A percentile compares a stretch with the other conserved stretches of the same genome.
Conservation (phyloP, 176 grass and related monocot genomes). For the Melocanna baccifera region DNA sequence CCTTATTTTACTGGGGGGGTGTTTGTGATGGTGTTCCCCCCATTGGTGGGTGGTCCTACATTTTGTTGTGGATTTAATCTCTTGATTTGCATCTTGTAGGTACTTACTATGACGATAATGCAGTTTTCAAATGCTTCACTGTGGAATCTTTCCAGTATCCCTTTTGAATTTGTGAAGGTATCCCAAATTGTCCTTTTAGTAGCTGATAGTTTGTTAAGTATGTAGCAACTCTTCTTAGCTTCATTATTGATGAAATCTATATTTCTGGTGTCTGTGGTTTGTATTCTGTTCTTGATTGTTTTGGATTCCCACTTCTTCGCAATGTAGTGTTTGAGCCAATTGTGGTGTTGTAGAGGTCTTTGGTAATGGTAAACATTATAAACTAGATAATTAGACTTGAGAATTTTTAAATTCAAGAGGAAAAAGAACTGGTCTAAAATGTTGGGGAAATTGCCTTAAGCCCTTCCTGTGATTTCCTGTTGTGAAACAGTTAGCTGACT, state of each 20-base stretch:
- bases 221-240: neutral
- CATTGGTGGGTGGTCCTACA: neutral
- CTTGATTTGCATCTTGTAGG: neutral
- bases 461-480: neutral
- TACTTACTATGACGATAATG: neutral
- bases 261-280: neutral
- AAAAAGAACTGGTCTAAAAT: neutral
- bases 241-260: neutral
- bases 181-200: neutral
- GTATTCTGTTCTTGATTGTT: neutral
- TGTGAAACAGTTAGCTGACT: neutral
- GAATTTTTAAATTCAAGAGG: neutral
- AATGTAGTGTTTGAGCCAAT: neutral
- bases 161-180: constrained; percentile 17
- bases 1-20: neutral
- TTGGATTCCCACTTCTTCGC: neutral
- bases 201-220: neutral
- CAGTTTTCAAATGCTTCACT: neutral
- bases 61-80: neutral
- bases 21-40: neutral
- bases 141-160: neutral
- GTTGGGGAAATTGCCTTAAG: neutral
- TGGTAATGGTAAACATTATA: neutral
- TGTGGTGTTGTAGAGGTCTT: neutral
- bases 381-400: neutral